phyloP scores from a whole-genome alignment of 2,329 filamentous ascomycete genomes.

The Diaporthe batatas region DNA sequence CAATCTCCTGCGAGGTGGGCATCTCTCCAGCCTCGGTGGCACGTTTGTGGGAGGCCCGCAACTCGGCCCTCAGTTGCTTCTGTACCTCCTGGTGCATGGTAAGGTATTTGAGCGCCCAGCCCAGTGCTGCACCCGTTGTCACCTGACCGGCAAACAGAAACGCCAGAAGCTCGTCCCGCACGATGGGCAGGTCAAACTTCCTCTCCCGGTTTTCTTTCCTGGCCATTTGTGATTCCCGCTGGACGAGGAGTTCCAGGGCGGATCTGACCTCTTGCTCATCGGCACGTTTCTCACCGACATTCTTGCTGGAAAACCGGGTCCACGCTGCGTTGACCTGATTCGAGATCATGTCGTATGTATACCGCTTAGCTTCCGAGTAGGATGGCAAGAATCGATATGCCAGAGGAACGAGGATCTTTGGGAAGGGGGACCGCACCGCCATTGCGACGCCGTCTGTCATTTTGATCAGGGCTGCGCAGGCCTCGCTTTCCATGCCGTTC shows the following conservation, averaged over 20 bases:
- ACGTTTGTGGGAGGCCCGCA: neutral
- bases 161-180: conserved; percentile 50
- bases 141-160: conserved; percentile 45
- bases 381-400: too few species aligned
- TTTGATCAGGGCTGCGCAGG: too few species aligned
- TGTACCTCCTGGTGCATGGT: conserved; percentile 47
- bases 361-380: too few species aligned
- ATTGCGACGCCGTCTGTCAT: too few species aligned
- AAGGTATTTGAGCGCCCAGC: conserved; percentile 49
- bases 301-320: too few species aligned
- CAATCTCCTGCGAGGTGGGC: conserved; percentile 47
- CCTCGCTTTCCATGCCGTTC: too few species aligned
- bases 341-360: too few species aligned
- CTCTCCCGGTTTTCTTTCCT: conserved; percentile 49
- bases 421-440: too few species aligned
- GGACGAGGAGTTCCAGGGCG: conserved; percentile 52
- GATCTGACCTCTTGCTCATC: conserved; percentile 2
- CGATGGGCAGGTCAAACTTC: conserved; percentile 48
- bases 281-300: too few species aligned
- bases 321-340: too few species aligned
- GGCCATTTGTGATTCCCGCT: conserved; percentile 50
- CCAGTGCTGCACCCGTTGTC: conserved; percentile 45
- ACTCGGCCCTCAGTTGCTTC: conserved; percentile 45
- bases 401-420: too few species aligned
- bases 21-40: conserved; percentile 44